Percentiles rank a stretch among this genome's conserved stretches.
These are phyloP conservation scores for Diversispora eburnea DNA, from an alignment of 192 early-diverging fungal genomes.

Conservation along the genomic window DNA sequence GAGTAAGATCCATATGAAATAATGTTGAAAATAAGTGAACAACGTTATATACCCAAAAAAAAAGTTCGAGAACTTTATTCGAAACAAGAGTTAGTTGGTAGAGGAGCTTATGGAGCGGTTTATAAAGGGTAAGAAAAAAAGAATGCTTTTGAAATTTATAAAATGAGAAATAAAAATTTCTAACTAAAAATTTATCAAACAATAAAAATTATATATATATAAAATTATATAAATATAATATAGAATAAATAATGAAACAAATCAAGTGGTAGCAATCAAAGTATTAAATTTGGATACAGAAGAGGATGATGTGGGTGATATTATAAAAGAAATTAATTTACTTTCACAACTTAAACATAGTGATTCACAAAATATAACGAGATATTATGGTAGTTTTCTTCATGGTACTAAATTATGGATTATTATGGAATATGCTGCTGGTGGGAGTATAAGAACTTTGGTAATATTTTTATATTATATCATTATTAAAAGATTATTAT, in stretches of 20 bases:
- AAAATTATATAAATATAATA: neutral
- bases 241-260: slow-evolving; percentile 70
- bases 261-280: slow-evolving; percentile 91
- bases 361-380: slow-evolving; percentile 87
- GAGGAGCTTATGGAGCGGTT: slow-evolving; percentile 69
- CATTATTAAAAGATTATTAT: neutral
- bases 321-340: slow-evolving; percentile 89
- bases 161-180: neutral
- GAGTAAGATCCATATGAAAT: too few relatives aligned
- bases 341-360: slow-evolving; percentile 78
- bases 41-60: slow-evolving; percentile 15
- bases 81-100: slow-evolving; percentile 53
- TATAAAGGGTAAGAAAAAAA: slow-evolving; percentile 59
- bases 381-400: slow-evolving; percentile 87
- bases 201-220: neutral
- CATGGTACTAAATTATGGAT: slow-evolving; percentile 95
- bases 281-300: slow-evolving; percentile 95
- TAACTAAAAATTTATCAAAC: neutral
- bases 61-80: slow-evolving; percentile 49
- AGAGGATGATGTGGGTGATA: slow-evolving; percentile 93
- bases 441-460: slow-evolving; percentile 82
- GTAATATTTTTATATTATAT: slow-evolving; percentile 35
- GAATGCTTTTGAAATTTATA: neutral
- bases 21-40: neutral
- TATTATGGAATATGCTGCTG: slow-evolving; percentile 96